Evolutionary conservation across 768 basidiomycete species (phyloP), one percentile per base, ranked within the genome.

Genomic region (Mycena amicta): DNA sequence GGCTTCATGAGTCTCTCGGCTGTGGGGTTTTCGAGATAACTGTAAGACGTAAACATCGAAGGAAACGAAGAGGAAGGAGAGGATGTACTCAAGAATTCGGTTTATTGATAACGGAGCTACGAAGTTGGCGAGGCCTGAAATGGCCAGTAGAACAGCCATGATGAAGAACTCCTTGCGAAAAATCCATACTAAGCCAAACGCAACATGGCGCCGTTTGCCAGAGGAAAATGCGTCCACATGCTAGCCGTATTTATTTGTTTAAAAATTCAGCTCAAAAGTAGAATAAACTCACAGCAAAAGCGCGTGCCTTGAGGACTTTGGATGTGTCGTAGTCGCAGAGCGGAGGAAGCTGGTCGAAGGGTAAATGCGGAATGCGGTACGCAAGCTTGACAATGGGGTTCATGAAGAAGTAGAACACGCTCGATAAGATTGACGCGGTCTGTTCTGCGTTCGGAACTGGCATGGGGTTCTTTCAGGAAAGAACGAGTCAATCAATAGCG

Each of bases 321-420:
- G 68, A 60, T 52, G 56, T 54, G 57, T 89, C 87, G 52, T 83
- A 82, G 60, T 87, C 85, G 1, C 81, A 81, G 71, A 89, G 81
- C 3, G 83, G 84, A 18, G 86, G 87, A 45, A 87, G 71, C 53
- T 85, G 66, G 41, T 87, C 83, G 31, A 71, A 70, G 1, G 78
- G n/a, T n/a, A n/a, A n/a, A n/a, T n/a, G n/a, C n/a, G n/a, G n/a
- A n/a, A n/a, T n/a, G n/a, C n/a, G n/a, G 63, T 76, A 75, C 1
- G 77, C 82, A 5, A 70, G 62, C 53, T 72, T 74, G 20, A 87
- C 71, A 31, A 82, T 67, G 2, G 76, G 75, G 59, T 88, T 83
- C 57, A 89, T 69, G 71, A 79, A 89, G 18, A 73, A 70, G 66
- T 79, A 87, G 3, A 77, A 63, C 20, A 80, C 31, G 4, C 72